A percentile compares a stretch with the other conserved stretches of the same genome.
phyloP scores from a whole-genome alignment of 2,329 filamentous ascomycete species.

The Lecanicillium sp. region DNA sequence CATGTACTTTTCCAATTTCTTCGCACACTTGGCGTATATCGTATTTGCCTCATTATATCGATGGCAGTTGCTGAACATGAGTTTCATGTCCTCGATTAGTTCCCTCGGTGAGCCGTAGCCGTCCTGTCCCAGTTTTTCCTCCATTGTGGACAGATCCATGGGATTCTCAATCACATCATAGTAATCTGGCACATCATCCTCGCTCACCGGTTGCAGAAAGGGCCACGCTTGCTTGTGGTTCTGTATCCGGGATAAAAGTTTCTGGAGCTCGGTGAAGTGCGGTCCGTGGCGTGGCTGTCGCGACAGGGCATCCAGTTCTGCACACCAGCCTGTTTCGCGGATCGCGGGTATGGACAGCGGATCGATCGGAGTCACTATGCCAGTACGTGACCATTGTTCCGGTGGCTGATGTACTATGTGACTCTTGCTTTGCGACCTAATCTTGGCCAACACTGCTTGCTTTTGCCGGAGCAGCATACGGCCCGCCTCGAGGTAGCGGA shows the following conservation, averaged over 20 bases:
- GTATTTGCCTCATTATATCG: conserved; percentile 95
- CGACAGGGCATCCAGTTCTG: conserved; percentile 94
- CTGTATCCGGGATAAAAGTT: conserved; percentile 89
- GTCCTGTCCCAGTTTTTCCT: conserved; percentile 87
- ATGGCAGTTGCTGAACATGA: conserved; percentile 92
- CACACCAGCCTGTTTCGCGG: conserved; percentile 86
- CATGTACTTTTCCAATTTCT: conserved; percentile 90
- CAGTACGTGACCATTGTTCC: conserved; percentile 71
- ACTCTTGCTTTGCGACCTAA: too few species aligned
- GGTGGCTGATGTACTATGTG: conserved; percentile 84
- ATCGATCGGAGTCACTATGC: conserved; percentile 68
- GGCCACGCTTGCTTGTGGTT: conserved; percentile 93
- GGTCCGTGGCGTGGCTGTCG: conserved; percentile 92
- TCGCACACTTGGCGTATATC: conserved; percentile 89
- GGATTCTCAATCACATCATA: conserved; percentile 97
- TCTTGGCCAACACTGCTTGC: conserved; percentile 90
- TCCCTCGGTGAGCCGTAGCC: conserved; percentile 87
- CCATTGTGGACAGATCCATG: conserved; percentile 96
- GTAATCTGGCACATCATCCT: conserved; percentile 96
- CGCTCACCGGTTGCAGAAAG: conserved; percentile 87
- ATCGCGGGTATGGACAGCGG: conserved; percentile 83
- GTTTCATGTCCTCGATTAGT: conserved; percentile 78
- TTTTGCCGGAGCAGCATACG: conserved; percentile 97
- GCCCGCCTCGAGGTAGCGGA: conserved; percentile 87
- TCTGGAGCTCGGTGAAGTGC: conserved; percentile 89